Evolutionary conservation across 192 early-diverging fungal species (phyloP), one percentile per base, ranked within the genome.

Genomic region (Gamsiella multidivaricata): DNA sequence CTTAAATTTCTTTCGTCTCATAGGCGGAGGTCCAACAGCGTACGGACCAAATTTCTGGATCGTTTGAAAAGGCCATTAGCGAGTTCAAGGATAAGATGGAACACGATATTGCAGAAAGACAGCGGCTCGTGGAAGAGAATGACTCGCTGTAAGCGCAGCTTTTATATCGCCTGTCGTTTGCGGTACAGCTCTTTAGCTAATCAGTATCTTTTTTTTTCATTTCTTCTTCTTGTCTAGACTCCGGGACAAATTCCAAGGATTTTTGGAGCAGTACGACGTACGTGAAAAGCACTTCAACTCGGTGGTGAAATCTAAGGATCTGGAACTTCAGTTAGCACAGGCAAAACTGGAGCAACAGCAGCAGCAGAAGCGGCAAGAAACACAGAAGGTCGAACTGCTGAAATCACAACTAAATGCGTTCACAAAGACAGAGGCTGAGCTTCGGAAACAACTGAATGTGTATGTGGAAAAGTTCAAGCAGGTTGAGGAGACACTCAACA

Each of bases 401-500:
- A 80, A 82, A 51, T 54, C 50, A 15, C 88, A 90, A 58, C 58
- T 90, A 7, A 70, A 72, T 20, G 65, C 71, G 14, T 87, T 85
- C 53, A 61, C 85, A 32, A 87, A 83, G 39, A 87, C 85, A 0
- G 89, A 90, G 61, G 63, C 79, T 5, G 89, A 90, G 39, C 69
- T 90, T 47, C 73, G 88, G 52, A 82, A 79, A 64, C 88, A 89
- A 54, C 71, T 89, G 34, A 73, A 73, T 26, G 70, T 87, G 0
- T 90, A 90, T 65, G 87, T 90, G 26, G 87, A 88, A 22, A 90
- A 90, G 74, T 89, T 90, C 52, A 82, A 83, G 60, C 70, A 86
- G 63, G 88, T 89, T 6, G 89, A 90, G 63, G 89, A 90, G 54
- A 89, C 89, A 11, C 67, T 90, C 37, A 87, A 87, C 65, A 88